Conservation (phyloP, 768 basidiomycete species). For the Termitomyces eurrhizus region DNA sequence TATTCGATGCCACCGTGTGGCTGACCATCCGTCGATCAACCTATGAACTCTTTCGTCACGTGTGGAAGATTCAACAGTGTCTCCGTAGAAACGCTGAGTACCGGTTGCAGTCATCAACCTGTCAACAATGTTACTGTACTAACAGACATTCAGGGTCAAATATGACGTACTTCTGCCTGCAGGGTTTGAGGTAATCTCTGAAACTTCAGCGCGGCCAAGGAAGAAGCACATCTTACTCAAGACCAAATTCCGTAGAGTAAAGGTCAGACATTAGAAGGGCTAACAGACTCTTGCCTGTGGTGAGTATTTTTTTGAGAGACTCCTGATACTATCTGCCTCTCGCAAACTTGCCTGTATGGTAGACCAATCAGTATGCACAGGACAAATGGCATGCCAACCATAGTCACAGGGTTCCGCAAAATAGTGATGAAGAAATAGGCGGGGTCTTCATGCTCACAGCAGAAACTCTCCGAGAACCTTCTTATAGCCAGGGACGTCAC, state of each 20-base stretch:
- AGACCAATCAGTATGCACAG: background rate
- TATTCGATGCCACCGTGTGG: background rate
- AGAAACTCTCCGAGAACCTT: background rate
- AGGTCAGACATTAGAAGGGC: background rate
- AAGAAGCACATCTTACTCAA: background rate
- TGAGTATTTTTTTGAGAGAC: background rate
- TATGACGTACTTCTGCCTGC: background rate
- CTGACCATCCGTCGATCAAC: too few species aligned
- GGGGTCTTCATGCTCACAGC: background rate
- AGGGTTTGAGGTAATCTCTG: background rate
- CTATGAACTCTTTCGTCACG: too few species aligned
- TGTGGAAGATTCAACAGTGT: too few species aligned
- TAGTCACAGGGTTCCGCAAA: background rate
- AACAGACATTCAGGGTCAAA: background rate
- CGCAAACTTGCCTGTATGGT: background rate
- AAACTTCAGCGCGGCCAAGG: background rate
- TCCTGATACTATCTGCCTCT: background rate
- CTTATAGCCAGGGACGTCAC: background rate
- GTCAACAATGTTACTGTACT: too few species aligned
- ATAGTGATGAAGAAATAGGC: background rate
- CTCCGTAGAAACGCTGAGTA: too few species aligned
- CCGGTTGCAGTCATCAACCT: too few species aligned
- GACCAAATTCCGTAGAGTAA: background rate
- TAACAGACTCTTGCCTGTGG: background rate
- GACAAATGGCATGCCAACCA: background rate